Evolutionary conservation across 164 flowering plant species (phyloP).

Genomic region (Amborella trichopoda): DNA sequence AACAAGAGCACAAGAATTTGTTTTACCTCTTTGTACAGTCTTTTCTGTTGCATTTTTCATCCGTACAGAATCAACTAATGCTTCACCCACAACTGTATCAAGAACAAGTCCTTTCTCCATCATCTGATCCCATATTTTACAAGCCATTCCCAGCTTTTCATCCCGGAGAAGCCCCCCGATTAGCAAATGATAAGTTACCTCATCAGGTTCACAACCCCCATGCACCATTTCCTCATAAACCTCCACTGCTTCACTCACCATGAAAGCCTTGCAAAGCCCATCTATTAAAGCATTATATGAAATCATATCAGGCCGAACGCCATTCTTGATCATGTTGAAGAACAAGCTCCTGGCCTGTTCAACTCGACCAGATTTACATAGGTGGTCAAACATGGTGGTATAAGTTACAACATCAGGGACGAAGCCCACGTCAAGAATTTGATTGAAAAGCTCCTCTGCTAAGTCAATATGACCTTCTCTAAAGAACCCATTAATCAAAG

Average conservation of each 20-base stretch:
- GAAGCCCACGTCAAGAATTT: conserved; percentile 45
- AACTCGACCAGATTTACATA: conserved; percentile 55
- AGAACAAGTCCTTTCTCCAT: conserved; percentile 92
- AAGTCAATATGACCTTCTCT: conserved; percentile 45
- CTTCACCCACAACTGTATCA: conserved; percentile 47
- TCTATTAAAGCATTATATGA: conserved; percentile 72
- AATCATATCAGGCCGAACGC: conserved; percentile 60
- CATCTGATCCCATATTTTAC: conserved; percentile 87
- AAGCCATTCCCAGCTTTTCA: conserved; percentile 48
- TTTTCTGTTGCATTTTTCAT: conserved; percentile 19
- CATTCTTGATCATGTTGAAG: conserved; percentile 47
- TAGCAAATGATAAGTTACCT: conserved; percentile 66
- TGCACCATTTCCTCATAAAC: conserved; percentile 54
- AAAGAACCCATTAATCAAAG: conserved; percentile 61
- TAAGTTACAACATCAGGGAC: conserved; percentile 51
- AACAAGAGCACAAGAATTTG: too few species aligned
- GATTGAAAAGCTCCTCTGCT: conserved; percentile 57
- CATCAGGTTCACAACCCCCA: conserved; percentile 58
- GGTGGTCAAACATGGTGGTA: conserved; percentile 60
- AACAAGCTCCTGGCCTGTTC: conserved; percentile 47
- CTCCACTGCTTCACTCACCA: conserved; percentile 50
- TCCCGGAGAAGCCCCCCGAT: conserved; percentile 66
- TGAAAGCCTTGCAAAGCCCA: conserved; percentile 66
- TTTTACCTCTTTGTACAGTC: neutral
- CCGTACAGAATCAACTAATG: conserved; percentile 36